These are phyloP conservation scores for Lagerstroemia speciosa DNA, from an alignment of 345 rosid genomes.

Conservation along the genomic window DNA sequence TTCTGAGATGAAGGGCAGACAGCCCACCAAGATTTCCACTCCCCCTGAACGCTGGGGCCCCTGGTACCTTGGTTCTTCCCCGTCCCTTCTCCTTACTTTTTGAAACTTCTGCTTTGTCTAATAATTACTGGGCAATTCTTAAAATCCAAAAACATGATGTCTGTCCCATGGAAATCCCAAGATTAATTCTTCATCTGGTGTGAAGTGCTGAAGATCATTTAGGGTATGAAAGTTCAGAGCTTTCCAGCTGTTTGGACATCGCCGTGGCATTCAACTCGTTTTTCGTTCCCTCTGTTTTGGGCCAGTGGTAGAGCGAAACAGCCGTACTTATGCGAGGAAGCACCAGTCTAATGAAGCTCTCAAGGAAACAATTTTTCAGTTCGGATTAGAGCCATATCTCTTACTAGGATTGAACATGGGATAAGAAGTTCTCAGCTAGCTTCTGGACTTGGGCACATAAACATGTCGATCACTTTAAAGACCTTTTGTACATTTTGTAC, in stretches of 20 bases:
- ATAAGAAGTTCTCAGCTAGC: too few species aligned
- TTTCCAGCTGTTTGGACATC: not conserved
- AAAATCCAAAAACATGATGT: not conserved
- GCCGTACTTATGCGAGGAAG: too few species aligned
- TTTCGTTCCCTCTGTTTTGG: not conserved
- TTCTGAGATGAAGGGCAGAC: slow-evolving; percentile 55
- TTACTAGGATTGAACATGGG: too few species aligned
- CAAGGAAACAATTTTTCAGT: too few species aligned
- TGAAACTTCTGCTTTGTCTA: not conserved
- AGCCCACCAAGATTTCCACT: slow-evolving; percentile 51
- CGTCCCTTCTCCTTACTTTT: not conserved
- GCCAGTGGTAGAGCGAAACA: too few species aligned
- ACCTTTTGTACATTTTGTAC: too few species aligned
- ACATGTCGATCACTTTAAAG: too few species aligned
- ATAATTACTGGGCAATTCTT: not conserved
- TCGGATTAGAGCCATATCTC: too few species aligned
- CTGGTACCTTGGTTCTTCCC: slow-evolving; percentile 43
- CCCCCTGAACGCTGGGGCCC: slow-evolving; percentile 83
- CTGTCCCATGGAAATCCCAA: too few species aligned
- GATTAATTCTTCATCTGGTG: not conserved
- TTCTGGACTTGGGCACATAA: too few species aligned
- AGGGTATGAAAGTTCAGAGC: not conserved
- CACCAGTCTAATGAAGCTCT: too few species aligned
- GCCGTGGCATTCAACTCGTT: not conserved
- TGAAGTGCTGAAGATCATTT: not conserved